Percentiles rank a stretch among this genome's conserved stretches.
Conservation (phyloP, 2,329 filamentous ascomycete genomes). For the Penicillium concentricum region DNA sequence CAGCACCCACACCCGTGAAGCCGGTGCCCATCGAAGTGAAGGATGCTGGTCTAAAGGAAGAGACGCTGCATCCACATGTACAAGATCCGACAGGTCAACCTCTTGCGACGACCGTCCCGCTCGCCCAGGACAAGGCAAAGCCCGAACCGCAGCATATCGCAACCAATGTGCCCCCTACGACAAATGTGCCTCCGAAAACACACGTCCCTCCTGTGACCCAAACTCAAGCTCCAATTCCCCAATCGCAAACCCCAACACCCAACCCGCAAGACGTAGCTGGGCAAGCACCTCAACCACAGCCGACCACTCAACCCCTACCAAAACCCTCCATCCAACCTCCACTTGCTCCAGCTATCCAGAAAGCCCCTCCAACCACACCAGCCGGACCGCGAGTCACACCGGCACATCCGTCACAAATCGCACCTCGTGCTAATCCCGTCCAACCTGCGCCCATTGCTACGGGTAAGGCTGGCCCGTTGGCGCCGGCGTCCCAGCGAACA, state of each 20-base stretch:
- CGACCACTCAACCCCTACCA: slow-evolving; percentile 19
- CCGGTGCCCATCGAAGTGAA: slow-evolving; percentile 23
- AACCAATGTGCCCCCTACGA: slow-evolving; percentile 5
- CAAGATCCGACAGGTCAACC: slow-evolving; percentile 4
- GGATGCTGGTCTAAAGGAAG: slow-evolving; percentile 31
- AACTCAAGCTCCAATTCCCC: slow-evolving; percentile 2
- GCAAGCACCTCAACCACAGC: slow-evolving; percentile 15
- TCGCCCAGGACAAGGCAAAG: slow-evolving; percentile 6
- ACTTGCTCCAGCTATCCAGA: slow-evolving; percentile 19
- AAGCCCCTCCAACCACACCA: slow-evolving; percentile 21
- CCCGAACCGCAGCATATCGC: slow-evolving; percentile 1
- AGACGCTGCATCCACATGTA: slow-evolving; percentile 12
- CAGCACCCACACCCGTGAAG: slow-evolving; percentile 12
- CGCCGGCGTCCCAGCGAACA: slow-evolving; percentile 20
- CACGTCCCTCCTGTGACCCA: slow-evolving; percentile 7
- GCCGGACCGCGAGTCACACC: slow-evolving; percentile 16
- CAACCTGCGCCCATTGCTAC: slow-evolving; percentile 14
- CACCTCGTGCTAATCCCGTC: slow-evolving; percentile 19
- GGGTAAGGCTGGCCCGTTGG: slow-evolving; percentile 18
- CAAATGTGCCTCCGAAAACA: background rate
- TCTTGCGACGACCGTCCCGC: background rate
- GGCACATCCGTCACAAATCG: slow-evolving; percentile 27
- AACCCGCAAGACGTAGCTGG: slow-evolving; percentile 9
- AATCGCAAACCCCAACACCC: slow-evolving; percentile 13
- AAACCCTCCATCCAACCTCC: slow-evolving; percentile 23